Evolutionary conservation across 1,284 basidiomycete species (phyloP), one percentile per base, ranked within the genome.

Genomic region (Porogramme epimiltina): DNA sequence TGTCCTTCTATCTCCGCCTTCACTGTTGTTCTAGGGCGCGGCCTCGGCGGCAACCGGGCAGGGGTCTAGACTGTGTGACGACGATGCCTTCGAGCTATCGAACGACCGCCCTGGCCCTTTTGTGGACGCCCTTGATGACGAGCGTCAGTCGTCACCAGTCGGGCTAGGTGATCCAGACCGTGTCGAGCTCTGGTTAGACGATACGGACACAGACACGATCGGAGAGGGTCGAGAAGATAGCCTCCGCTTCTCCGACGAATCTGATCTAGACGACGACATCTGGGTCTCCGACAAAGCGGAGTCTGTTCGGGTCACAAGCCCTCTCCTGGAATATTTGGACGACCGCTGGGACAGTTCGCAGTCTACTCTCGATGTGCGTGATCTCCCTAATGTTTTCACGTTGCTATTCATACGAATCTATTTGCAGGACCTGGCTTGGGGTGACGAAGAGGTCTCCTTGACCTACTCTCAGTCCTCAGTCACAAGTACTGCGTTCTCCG

Each of bases 311-410:
- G 38, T 13, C 28, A 13, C 8, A 31, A 31, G 8, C 8, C 28
- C 31, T n/a, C 44, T n/a, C 22, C 39, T 39, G 11, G 48, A 50
- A 13, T 48, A 50, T 28, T 52, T 50, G 13, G 56, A 55, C 20
- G 54, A 55, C 34, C n/a, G 51, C 6, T 59, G 57, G 57, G 41
- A 41, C 19, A 59, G 54, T 43, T 59, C 54, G 19, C 54, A 59
- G 38, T 53, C 51, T 16, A 59, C 57, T 6, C 46, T 59, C 18
- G 54, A 59, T 25, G 57, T 59, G 45, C 19, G 57, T 55, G 18
- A 13, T 49, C n/a, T 31, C n/a, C n/a, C n/a, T n/a, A n/a, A n/a
- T n/a, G n/a, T n/a, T n/a, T n/a, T n/a, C n/a, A n/a, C n/a, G n/a
- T n/a, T n/a, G n/a, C n/a, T n/a, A n/a, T n/a, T n/a, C n/a, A n/a